Evolutionary conservation across 768 basidiomycete genomes (phyloP).

Genomic region (Trametes cubensis): DNA sequence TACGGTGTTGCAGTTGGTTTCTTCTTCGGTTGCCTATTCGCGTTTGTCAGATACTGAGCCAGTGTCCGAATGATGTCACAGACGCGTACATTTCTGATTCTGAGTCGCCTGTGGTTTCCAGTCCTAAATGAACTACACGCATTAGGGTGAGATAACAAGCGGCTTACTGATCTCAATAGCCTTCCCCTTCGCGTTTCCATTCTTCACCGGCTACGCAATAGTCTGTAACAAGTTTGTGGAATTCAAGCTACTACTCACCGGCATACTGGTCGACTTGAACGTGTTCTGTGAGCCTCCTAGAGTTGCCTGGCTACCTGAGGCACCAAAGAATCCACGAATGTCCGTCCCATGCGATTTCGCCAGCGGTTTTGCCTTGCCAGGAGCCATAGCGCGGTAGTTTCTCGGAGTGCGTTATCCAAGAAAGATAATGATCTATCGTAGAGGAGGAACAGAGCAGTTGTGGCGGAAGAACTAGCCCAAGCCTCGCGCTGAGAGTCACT

Average conservation of each 20-base stretch:
- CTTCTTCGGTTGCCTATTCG: slow-evolving; percentile 2
- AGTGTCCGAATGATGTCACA: neutral
- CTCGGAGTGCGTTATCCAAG: neutral
- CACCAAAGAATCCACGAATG: slow-evolving; percentile 34
- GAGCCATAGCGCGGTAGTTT: slow-evolving; percentile 12
- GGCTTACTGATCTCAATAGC: slow-evolving; percentile 32
- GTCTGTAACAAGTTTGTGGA: neutral
- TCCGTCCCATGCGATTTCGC: slow-evolving; percentile 29
- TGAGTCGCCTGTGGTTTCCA: slow-evolving; percentile 22
- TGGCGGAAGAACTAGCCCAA: neutral
- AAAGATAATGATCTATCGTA: neutral
- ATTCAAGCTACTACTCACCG: neutral
- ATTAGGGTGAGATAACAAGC: neutral
- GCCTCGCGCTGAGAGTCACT: neutral
- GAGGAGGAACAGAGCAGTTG: neutral
- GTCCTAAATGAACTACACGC: neutral
- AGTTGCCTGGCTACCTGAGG: slow-evolving; percentile 14
- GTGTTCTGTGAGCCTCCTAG: slow-evolving; percentile 14
- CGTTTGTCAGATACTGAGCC: neutral
- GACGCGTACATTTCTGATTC: slow-evolving; percentile 23
- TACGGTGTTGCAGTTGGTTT: neutral
- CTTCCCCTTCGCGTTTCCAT: slow-evolving; percentile 12
- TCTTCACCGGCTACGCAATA: neutral
- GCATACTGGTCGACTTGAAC: neutral
- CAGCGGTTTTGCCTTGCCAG: slow-evolving; percentile 20